A percentile compares a stretch with the other conserved stretches of the same genome.
phyloP scores from a whole-genome alignment of 2,329 filamentous ascomycete species.

The Ascochyta clinopodiicola region DNA sequence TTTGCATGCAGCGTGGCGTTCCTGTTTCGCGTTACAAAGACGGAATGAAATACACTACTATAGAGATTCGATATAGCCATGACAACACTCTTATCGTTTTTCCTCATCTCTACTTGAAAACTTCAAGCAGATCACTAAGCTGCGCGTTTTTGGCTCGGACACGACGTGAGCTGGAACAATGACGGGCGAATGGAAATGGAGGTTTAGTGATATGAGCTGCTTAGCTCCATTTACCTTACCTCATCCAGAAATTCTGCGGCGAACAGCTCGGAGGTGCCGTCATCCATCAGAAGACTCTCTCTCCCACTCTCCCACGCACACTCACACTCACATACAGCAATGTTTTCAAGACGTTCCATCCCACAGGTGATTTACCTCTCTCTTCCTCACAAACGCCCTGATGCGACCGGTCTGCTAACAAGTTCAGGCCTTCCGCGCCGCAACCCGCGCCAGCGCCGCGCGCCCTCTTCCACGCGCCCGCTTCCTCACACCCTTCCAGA shows the following conservation, averaged over 20 bases:
- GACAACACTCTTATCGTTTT: too few relatives aligned
- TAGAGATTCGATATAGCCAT: too few relatives aligned
- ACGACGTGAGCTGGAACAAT: background rate
- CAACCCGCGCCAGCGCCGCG: constrained; percentile 36
- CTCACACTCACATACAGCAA: constrained; percentile 24
- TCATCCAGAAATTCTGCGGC: constrained; percentile 39
- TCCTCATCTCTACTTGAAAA: too few relatives aligned
- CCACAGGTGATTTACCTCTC: constrained; percentile 36
- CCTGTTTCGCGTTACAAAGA: background rate
- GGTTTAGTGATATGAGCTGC: constrained; percentile 19
- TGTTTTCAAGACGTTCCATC: constrained; percentile 49
- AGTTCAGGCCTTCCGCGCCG: constrained; percentile 44
- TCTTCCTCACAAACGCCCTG: background rate
- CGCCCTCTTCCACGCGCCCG: constrained; percentile 48
- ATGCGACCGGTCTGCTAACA: constrained; percentile 12
- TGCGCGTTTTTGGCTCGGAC: background rate
- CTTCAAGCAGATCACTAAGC: too few relatives aligned
- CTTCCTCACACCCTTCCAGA: constrained; percentile 55
- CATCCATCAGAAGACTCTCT: constrained; percentile 19
- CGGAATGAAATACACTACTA: background rate
- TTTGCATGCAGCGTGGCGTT: constrained; percentile 15
- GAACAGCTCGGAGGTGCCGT: constrained; percentile 29
- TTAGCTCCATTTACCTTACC: constrained; percentile 22
- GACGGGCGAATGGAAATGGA: constrained; percentile 2
- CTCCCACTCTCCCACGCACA: too few relatives aligned